Base-by-base conservation (phyloP, 805 yeast genomes). In the Sungouiella thailandica region DNA sequence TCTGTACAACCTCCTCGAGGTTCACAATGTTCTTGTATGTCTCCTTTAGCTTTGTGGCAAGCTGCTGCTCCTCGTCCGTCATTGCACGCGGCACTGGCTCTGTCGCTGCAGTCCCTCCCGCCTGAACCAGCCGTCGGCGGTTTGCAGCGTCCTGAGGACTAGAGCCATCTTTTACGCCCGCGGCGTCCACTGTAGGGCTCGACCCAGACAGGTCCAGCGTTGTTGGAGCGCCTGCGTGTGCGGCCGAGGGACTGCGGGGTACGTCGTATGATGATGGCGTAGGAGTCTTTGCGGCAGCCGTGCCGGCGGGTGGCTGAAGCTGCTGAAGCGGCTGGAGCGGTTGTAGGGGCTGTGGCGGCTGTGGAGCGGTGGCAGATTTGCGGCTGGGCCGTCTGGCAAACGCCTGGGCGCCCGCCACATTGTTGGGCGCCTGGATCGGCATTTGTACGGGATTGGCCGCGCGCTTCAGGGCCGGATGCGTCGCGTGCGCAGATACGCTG, bases 11-110 rank as follows among this genome's bases (percentile, higher is more conserved):
- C 36, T 76, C 77, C 59, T 82, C 89, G 41, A 74, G 70, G 42
- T 75, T 74, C 29, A 82, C 78, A 25, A 82, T 83, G 32, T 73
- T 66, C 47, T 80, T 80, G 55, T 82, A 83, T 3, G 87, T 80
- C 50, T 82, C 88, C 54, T 83, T 86, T 17, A 83, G 55, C 50
- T 81, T 81, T 2, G 81, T 67, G 2, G 85, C 85, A 29, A 83
- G 60, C 32, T 75, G 76, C 45, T 75, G 83, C 52, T 77, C 84
- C 49, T 76, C 83, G 31, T 72, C 76, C 1, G 80, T 58, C 70
- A 66, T 65, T 10, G 60, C 52, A 23, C 69, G 49, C 19, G 39
- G 51, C 23, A 15, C 46, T n/a, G 20, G 40, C 31, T 29, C 32
- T 10, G 15, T 25, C 24, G n/a, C 16, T 6, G 28, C 13, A n/a